Conservation (phyloP, 2,329 filamentous ascomycete genomes). For the Ophiostoma piceae region DNA sequence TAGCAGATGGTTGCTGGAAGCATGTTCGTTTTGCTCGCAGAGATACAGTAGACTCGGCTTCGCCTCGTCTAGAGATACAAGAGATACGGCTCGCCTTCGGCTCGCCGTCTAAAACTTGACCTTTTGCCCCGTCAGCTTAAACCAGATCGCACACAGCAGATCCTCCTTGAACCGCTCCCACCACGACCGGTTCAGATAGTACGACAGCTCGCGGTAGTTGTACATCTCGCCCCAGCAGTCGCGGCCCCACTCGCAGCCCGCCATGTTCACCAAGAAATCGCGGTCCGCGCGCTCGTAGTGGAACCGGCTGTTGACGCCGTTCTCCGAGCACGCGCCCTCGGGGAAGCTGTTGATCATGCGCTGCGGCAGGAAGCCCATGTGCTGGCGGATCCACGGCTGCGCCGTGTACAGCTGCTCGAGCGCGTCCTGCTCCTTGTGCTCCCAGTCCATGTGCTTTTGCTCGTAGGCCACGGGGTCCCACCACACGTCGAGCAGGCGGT, state of each 20-base stretch:
- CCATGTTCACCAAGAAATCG: conserved; percentile 98
- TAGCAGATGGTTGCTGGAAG: no score
- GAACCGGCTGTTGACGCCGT: conserved; percentile 66
- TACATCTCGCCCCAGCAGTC: conserved; percentile 99
- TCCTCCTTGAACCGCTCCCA: conserved; percentile 76
- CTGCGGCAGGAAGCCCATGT: conserved; percentile 84
- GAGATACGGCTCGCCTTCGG: no score
- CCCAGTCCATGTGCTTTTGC: conserved; percentile 98
- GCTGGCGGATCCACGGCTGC: conserved; percentile 87
- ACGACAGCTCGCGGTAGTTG: conserved; percentile 85
- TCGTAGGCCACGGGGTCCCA: conserved; percentile 98
- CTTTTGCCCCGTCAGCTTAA: conserved; percentile 57
- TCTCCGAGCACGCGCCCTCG: conserved; percentile 76
- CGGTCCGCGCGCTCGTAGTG: conserved; percentile 83
- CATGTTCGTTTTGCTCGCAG: no score
- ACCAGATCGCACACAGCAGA: conserved; percentile 55
- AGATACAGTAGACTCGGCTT: no score
- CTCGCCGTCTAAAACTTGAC: conserved; percentile 50
- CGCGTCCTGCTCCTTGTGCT: conserved; percentile 96
- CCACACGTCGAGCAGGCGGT: conserved; percentile 89
- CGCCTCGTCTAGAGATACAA: no score
- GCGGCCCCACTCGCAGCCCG: conserved; percentile 91
- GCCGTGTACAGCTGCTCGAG: conserved; percentile 85
- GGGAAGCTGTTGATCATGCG: conserved; percentile 94
- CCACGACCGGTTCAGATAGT: conserved; percentile 74